Conservation (phyloP, 805 yeast species). For the Scheffersomyces coipomensis region DNA sequence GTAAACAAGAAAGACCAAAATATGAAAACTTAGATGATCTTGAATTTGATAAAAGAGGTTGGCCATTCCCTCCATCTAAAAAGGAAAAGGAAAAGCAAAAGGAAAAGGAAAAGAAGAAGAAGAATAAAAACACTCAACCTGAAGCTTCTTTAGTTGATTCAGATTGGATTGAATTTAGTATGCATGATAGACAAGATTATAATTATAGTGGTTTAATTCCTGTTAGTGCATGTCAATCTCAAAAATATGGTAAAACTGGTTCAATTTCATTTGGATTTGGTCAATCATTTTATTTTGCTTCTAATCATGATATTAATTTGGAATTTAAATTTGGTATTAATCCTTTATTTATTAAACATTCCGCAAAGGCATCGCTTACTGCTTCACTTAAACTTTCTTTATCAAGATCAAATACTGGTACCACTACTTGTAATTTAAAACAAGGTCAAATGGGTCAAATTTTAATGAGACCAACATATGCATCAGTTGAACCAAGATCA, state of each 20-base stretch:
- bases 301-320: neutral
- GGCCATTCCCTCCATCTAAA: no score
- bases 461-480: conserved; percentile 15
- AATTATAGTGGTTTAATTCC: conserved; percentile 14
- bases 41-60: no score
- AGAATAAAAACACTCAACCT: no score
- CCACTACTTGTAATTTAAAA: conserved; percentile 12
- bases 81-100: no score
- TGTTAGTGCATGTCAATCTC: conserved; percentile 15
- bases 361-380: no score
- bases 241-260: conserved; percentile 12
- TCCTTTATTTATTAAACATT: no score
- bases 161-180: neutral
- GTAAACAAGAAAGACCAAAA: neutral
- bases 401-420: conserved; percentile 5
- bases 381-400: neutral
- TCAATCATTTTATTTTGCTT: neutral
- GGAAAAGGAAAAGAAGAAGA: no score
- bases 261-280: conserved; percentile 9
- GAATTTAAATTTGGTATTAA: neutral
- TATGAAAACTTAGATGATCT: no score
- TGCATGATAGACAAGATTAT: conserved; percentile 2
- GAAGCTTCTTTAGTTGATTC: no score
- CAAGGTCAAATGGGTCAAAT: conserved; percentile 18
- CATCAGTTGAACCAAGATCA: conserved; percentile 8